Evolutionary conservation across 257 asterid species (phyloP).

Genomic region (Nicotiana sylvestris): DNA sequence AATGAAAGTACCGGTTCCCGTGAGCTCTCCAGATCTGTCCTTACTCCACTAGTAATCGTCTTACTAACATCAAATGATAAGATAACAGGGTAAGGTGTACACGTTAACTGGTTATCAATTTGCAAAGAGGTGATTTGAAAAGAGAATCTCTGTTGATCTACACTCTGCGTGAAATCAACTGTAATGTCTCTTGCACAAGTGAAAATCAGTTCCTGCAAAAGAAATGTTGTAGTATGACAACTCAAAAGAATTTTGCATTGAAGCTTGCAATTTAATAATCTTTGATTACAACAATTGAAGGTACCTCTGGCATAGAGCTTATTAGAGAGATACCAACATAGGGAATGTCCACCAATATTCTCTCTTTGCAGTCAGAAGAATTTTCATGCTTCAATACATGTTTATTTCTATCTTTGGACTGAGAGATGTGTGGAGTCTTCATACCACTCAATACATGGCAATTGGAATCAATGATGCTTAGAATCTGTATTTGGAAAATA

Average conservation of each 20-base stretch:
- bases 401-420: constrained; percentile 47
- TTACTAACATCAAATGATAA: constrained; percentile 63
- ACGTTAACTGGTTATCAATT: constrained; percentile 78
- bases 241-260: constrained; percentile 7
- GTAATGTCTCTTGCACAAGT: constrained; percentile 67
- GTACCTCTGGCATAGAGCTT: constrained; percentile 88
- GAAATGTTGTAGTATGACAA: constrained; percentile 7
- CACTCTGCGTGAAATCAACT: constrained; percentile 60
- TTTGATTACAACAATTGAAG: not conserved
- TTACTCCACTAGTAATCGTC: constrained; percentile 34
- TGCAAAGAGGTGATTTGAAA: constrained; percentile 69
- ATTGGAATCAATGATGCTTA: constrained; percentile 78
- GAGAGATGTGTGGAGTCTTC: constrained; percentile 52
- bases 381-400: constrained; percentile 43
- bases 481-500: constrained; percentile 54
- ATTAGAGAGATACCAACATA: constrained; percentile 84
- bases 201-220: constrained; percentile 79
- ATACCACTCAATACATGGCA: constrained; percentile 67
- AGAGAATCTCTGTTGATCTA: constrained; percentile 78
- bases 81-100: constrained; percentile 83
- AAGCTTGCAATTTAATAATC: not conserved
- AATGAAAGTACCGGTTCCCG: constrained; percentile 72
- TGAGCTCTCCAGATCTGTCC: constrained; percentile 36
- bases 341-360: constrained; percentile 62
- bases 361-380: constrained; percentile 53